A percentile compares a stretch with the other conserved stretches of the same genome.
Conservation (phyloP, 176 grass and related monocot species). For the Urochloa ruziziensis region DNA sequence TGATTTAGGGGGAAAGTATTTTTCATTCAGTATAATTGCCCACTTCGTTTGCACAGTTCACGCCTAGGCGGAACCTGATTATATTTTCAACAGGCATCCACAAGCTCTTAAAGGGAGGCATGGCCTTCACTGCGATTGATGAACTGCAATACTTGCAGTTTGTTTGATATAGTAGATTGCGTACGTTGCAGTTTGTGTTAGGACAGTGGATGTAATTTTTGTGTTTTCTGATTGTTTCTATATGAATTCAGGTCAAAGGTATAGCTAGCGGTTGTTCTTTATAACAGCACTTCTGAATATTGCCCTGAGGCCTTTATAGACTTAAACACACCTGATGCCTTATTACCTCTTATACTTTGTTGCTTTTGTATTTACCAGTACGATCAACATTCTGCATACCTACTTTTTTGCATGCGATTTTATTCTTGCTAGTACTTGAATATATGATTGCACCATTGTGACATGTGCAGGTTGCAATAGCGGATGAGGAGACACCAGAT, state of each 20-base stretch:
- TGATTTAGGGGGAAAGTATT: not conserved
- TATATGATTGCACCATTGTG: not conserved
- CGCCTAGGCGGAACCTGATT: not conserved
- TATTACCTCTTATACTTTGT: not conserved
- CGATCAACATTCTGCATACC: not conserved
- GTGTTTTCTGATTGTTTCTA: not conserved
- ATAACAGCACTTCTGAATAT: not conserved
- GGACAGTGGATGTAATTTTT: not conserved
- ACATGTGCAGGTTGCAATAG: slow-evolving; percentile 48
- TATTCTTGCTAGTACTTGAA: not conserved
- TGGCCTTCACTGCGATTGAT: not conserved
- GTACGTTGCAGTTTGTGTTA: not conserved
- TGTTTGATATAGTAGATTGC: not conserved
- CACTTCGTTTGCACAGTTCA: not conserved
- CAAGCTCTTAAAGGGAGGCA: not conserved
- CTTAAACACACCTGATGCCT: not conserved
- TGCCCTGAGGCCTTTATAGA: not conserved
- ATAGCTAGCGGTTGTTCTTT: not conserved
- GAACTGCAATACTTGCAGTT: not conserved
- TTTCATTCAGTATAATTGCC: not conserved
- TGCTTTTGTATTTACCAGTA: not conserved
- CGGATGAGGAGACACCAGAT: slow-evolving; percentile 52
- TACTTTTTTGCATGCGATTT: not conserved
- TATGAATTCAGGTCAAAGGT: not conserved
- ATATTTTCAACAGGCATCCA: not conserved